Evolutionary conservation across 2,329 filamentous ascomycete genomes (phyloP).

Genomic region (Sporothrix humicola): DNA sequence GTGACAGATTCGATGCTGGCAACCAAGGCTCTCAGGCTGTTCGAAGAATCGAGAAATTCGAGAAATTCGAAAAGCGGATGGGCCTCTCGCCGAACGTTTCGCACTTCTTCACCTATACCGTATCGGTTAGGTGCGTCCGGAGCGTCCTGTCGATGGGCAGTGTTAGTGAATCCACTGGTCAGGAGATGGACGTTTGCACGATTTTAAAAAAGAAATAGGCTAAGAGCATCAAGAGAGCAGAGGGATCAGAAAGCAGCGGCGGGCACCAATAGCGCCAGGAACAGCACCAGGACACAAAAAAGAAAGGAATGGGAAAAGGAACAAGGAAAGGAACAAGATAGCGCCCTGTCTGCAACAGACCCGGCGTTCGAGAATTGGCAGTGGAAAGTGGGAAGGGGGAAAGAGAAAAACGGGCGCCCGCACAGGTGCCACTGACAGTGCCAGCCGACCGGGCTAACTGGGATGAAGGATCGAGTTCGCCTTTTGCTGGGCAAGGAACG

Average conservation of each 20-base stretch:
- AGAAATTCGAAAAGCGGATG: background rate
- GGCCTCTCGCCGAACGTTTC: background rate
- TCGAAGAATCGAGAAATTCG: background rate
- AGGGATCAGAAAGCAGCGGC: background rate
- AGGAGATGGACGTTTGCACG: background rate
- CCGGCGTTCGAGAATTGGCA: constrained; percentile 22
- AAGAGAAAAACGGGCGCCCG: constrained; percentile 2
- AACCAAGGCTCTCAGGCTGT: background rate
- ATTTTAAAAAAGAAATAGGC: background rate
- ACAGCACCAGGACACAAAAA: constrained; percentile 19
- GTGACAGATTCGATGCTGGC: background rate
- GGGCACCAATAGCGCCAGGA: background rate
- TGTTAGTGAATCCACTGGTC: constrained; percentile 1
- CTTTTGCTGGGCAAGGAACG: background rate
- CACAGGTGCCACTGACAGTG: constrained; percentile 8
- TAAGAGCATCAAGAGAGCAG: constrained; percentile 6
- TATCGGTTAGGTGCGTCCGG: constrained; percentile 1
- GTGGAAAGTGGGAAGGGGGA: constrained; percentile 26
- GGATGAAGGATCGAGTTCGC: constrained; percentile 25
- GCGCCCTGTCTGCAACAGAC: constrained; percentile 20
- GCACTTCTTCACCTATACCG: background rate
- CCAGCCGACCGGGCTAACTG: constrained; percentile 25
- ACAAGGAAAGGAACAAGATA: constrained; percentile 19
- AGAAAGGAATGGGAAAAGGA: background rate
- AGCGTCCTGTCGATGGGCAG: background rate